Evolutionary conservation across 2,329 filamentous ascomycete species (phyloP).

Genomic region (Furcasterigmium sp.): DNA sequence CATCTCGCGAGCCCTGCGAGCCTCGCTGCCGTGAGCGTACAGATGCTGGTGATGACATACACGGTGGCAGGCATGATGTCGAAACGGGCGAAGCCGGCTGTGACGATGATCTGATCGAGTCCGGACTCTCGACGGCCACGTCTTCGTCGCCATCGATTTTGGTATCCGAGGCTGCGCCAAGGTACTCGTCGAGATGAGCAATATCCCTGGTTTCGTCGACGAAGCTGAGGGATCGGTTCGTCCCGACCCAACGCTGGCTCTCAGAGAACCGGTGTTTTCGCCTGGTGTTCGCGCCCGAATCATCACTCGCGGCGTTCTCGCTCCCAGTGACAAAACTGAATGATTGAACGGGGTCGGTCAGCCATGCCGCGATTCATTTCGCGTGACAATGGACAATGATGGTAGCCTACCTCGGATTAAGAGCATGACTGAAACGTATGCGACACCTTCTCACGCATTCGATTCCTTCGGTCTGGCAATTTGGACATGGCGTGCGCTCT

Average conservation of each 20-base stretch:
- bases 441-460: conserved; percentile 21
- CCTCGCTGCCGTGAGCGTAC: background rate
- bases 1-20: background rate
- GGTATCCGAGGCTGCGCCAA: conserved; percentile 1
- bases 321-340: no score
- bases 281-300: no score
- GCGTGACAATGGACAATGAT: conserved; percentile 10
- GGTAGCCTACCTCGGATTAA: conserved; percentile 19
- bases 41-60: background rate
- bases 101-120: background rate
- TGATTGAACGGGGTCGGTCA: no score
- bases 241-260: conserved; percentile 21
- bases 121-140: background rate
- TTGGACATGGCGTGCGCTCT: conserved; percentile 13
- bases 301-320: no score
- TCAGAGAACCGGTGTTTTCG: conserved; percentile 16
- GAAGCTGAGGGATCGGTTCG: conserved; percentile 18
- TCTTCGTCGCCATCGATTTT: background rate
- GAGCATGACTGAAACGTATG: conserved; percentile 20
- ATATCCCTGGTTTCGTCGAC: conserved; percentile 22
- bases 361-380: no score
- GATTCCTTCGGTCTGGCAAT: conserved; percentile 17
- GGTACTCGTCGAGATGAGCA: conserved; percentile 18
- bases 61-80: background rate
- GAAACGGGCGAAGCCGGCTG: background rate